Evolutionary conservation across 768 basidiomycete genomes (phyloP).

Genomic region (Tylopilus plumbeoviolaceoides): DNA sequence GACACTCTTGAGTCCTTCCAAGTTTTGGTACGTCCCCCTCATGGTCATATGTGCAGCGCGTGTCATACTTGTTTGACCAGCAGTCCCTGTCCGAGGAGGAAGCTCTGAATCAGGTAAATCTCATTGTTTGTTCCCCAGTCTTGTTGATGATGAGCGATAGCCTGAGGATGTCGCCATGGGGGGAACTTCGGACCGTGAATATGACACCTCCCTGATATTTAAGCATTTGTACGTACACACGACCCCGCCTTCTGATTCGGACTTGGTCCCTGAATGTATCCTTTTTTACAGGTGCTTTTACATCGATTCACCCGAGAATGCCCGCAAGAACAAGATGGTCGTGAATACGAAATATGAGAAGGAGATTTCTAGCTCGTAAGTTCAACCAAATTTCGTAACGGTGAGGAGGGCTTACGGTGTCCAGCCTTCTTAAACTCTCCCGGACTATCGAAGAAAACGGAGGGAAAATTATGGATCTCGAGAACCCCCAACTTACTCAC

Average conservation of each 20-base stretch:
- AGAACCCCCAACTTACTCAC: conserved; percentile 82
- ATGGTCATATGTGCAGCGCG: background rate
- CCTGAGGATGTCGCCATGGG: conserved; percentile 59
- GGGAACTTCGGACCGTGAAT: conserved; percentile 68
- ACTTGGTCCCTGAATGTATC: background rate
- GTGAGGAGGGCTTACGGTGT: background rate
- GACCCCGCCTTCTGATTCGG: background rate
- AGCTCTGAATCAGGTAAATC: conserved; percentile 5
- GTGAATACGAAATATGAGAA: conserved; percentile 51
- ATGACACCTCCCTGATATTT: conserved; percentile 78
- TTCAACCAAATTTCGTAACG: background rate
- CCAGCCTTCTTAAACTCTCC: conserved; percentile 54
- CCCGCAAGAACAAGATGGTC: conserved; percentile 56
- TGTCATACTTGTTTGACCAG: background rate
- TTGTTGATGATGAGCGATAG: conserved; percentile 3
- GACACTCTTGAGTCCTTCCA: conserved; percentile 22
- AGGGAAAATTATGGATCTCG: conserved; percentile 63
- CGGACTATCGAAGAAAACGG: conserved; percentile 62
- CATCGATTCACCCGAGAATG: conserved; percentile 78
- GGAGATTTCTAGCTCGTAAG: conserved; percentile 53
- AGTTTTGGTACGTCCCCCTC: conserved; percentile 3
- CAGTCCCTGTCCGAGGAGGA: conserved; percentile 14
- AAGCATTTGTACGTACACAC: conserved; percentile 62
- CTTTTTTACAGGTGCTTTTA: conserved; percentile 72
- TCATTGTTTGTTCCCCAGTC: background rate